These are phyloP conservation scores for Cyclostephanos tholiformis DNA, from an alignment of 108 stramenopile species.

Conservation along the genomic window DNA sequence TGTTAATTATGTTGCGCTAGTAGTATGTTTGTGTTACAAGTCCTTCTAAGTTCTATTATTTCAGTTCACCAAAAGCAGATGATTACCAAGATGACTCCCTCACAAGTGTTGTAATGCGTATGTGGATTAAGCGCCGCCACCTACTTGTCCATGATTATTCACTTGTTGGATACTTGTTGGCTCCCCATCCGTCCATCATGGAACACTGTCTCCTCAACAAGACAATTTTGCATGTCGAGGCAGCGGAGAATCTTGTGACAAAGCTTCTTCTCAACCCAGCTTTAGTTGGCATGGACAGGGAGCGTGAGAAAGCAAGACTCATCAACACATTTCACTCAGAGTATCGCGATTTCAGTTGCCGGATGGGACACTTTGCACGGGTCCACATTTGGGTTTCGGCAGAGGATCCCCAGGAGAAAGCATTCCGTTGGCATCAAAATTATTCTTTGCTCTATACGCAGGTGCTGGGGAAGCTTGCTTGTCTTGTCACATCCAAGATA, in stretches of 20 bases:
- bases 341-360: conserved; percentile 7
- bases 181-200: conserved; percentile 4
- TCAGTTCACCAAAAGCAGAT: background rate
- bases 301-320: no score
- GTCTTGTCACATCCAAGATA: no score
- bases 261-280: no score
- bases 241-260: background rate
- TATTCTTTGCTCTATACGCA: no score
- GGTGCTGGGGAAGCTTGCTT: no score
- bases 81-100: background rate
- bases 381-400: conserved; percentile 2
- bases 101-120: no score
- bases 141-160: no score
- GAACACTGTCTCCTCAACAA: background rate
- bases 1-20: background rate
- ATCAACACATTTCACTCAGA: no score
- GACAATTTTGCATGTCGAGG: background rate
- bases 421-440: no score
- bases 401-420: background rate
- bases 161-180: background rate
- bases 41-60: background rate
- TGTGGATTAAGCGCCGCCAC: no score
- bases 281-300: no score
- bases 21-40: background rate
- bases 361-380: conserved; percentile 2